These are phyloP conservation scores for Phytophthora chlamydospora DNA, from an alignment of 352 stramenopile species.

Conservation along the genomic window DNA sequence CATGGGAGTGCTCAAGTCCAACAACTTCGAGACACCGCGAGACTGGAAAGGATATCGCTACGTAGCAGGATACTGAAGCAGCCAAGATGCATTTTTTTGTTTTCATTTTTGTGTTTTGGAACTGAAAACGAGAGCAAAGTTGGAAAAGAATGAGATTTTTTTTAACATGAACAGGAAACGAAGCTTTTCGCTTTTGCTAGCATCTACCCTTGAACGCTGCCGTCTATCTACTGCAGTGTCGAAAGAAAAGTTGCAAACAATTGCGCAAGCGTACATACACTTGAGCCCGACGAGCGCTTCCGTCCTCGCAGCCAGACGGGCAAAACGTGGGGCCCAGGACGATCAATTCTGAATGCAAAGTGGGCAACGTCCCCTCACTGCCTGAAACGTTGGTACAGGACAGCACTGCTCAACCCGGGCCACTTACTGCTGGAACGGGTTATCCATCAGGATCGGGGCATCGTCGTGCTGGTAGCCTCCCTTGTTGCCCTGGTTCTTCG, in stretches of 20 bases:
- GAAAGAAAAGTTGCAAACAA: constrained; percentile 14
- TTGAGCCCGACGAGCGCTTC: constrained; percentile 9
- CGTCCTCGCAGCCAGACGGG: constrained; percentile 11
- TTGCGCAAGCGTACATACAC: constrained; percentile 18
- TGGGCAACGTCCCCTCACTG: background rate
- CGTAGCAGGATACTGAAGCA: constrained; percentile 75
- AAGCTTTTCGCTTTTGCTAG: constrained; percentile 14
- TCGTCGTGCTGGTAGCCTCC: too few species aligned
- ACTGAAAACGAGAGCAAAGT: too few species aligned
- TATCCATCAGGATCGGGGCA: too few species aligned
- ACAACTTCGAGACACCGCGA: constrained; percentile 84
- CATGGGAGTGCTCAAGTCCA: constrained; percentile 89
- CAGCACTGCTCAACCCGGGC: too few species aligned
- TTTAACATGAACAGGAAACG: constrained; percentile 1
- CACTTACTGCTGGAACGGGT: too few species aligned
- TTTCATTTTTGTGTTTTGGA: too few species aligned
- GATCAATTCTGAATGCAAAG: constrained; percentile 26
- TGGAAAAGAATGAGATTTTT: too few species aligned
- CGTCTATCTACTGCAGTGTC: constrained; percentile 22
- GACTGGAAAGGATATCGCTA: constrained; percentile 93
- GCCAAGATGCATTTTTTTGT: too few species aligned
- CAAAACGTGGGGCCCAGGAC: constrained; percentile 10
- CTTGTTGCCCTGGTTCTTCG: too few species aligned
- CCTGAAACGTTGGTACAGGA: too few species aligned
- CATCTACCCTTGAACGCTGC: constrained; percentile 14